These are phyloP conservation scores for Rhizopogon vulgaris DNA, from an alignment of 768 basidiomycete genomes.

Conservation along the genomic window DNA sequence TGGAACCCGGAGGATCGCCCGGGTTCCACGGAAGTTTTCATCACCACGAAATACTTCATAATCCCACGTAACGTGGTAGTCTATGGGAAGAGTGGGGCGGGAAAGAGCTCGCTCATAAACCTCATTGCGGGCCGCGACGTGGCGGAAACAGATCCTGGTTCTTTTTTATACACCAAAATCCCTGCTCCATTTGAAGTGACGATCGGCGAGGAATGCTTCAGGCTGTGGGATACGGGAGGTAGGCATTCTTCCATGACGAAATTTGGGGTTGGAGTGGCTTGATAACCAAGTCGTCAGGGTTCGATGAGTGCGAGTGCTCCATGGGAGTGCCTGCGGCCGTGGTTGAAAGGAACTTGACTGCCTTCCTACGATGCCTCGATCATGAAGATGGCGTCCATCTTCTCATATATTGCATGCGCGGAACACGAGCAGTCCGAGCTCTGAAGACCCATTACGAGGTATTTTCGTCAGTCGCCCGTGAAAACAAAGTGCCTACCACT, in stretches of 20 bases:
- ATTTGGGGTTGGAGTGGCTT: too few relatives aligned
- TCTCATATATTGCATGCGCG: conserved; percentile 10
- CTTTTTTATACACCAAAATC: conserved; percentile 22
- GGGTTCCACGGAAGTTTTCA: too few relatives aligned
- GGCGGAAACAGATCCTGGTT: conserved; percentile 8
- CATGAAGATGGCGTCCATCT: conserved; percentile 6
- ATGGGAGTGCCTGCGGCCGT: conserved; percentile 3
- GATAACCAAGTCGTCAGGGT: background rate
- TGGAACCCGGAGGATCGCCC: too few relatives aligned
- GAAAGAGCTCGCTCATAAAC: conserved; percentile 30
- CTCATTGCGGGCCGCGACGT: conserved; percentile 17
- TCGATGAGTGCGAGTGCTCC: background rate
- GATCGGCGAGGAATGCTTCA: conserved; percentile 1
- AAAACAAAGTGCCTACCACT: conserved; percentile 7
- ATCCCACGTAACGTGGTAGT: conserved; percentile 20
- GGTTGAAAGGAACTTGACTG: conserved; percentile 6
- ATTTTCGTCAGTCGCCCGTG: conserved; percentile 6
- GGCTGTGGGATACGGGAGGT: conserved; percentile 9
- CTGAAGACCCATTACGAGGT: conserved; percentile 4
- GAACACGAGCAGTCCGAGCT: conserved; percentile 1
- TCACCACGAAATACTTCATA: too few relatives aligned
- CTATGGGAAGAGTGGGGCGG: conserved; percentile 26
- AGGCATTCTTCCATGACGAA: conserved; percentile 4
- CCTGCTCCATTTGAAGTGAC: conserved; percentile 9
- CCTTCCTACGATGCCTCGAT: conserved; percentile 18